Evolutionary conservation across 192 early-diverging fungal genomes (phyloP).

Genomic region (Podila clonocystis): DNA sequence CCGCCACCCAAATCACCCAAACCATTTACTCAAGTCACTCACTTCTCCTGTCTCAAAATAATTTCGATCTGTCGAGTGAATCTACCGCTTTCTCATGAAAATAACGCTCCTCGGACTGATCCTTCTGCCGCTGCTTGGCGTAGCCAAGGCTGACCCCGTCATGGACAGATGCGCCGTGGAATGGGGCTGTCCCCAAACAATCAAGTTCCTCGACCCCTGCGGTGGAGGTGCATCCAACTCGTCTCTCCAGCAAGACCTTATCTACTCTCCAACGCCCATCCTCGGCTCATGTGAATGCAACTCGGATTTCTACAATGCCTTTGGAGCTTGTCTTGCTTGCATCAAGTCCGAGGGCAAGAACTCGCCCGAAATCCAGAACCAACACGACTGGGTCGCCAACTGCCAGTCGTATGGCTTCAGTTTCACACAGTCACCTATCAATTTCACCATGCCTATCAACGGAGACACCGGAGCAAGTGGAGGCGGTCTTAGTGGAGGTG

Average conservation of each 20-base stretch:
- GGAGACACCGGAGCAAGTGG: neutral
- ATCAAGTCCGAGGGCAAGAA: conserved; percentile 32
- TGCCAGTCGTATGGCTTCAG: conserved; percentile 41
- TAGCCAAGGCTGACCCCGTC: conserved; percentile 18
- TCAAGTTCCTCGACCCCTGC: conserved; percentile 25
- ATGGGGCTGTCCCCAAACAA: conserved; percentile 15
- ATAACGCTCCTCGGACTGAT: neutral
- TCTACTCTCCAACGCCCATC: conserved; percentile 34
- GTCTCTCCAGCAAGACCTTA: conserved; percentile 25
- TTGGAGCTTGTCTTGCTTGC: conserved; percentile 26
- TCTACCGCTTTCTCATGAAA: neutral
- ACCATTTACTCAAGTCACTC: neutral
- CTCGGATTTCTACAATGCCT: conserved; percentile 36
- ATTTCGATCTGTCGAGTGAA: neutral
- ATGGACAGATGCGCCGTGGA: conserved; percentile 14
- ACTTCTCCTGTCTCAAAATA: no score
- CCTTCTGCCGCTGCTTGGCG: neutral
- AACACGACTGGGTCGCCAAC: conserved; percentile 22
- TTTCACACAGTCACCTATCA: conserved; percentile 26
- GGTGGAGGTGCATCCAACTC: conserved; percentile 38
- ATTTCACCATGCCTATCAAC: conserved; percentile 12
- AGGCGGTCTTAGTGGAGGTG: conserved; percentile 15
- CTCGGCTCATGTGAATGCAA: conserved; percentile 47
- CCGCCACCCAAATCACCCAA: neutral
- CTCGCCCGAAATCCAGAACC: conserved; percentile 19